Evolutionary conservation across 78 protist genomes (phyloP), one percentile per base, ranked within the genome.

Genomic region (Guillardia theta): DNA sequence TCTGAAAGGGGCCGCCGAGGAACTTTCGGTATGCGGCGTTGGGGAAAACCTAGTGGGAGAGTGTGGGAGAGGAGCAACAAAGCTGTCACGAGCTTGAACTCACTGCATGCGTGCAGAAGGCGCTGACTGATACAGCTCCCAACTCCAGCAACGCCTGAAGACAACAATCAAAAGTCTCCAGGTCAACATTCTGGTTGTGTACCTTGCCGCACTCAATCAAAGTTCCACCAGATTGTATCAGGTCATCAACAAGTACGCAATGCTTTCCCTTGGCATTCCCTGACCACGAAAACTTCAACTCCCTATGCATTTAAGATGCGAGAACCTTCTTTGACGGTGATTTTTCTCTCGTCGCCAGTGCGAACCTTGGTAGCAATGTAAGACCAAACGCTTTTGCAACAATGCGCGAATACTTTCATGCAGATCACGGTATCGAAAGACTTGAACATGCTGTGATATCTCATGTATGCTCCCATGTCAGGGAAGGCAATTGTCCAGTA

Each of bases 181-280:
- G 15, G 58, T 10, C 33, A 21, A 53, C 12, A 53, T 53, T 53
- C 44, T 21, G n/a, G n/a, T n/a, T n/a, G n/a, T n/a, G n/a, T n/a
- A 70, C 87, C 87, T 70, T 70, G 87, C 87, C 64, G 94, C 97
- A 96, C 88, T 48, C 44, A 5, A 93, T 2, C 46, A 96, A 92
- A 9, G 97, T 96, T 6, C 95, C 96, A 6, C 97, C 97, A 2
- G 96, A 44, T 78, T 94, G 30, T 15, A 94, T 83, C 30, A 96
- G 62, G 45, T 96, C 97, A 47, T 96, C 97, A 30, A 96, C 97
- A 19, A 96, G 70, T 22, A 96, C 88, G 62, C 70, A 90, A 78
- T 92, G 96, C 46, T 46, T 64, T 62, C 97, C 97, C 6, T 3
- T 58, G 39, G 70, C 70, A 30, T 30, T 58, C 39, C 70, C 70